These are phyloP conservation scores for Fennellomyces sp. DNA, from an alignment of 371 early-diverging fungal genomes.

Conservation along the genomic window DNA sequence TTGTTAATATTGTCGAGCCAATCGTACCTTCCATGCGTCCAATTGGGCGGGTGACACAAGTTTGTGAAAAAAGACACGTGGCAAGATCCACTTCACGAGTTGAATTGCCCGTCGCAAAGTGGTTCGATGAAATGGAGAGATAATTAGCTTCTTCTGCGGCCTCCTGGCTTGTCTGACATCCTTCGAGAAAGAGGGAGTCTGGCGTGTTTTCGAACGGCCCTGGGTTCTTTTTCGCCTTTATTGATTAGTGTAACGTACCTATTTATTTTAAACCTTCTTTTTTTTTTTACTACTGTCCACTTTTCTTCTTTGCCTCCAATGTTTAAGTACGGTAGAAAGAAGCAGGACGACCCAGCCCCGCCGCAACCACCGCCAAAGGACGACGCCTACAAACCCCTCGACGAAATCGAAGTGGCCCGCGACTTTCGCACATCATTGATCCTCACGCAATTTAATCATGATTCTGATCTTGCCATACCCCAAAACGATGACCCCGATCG, in stretches of 20 bases:
- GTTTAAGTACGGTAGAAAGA: background rate
- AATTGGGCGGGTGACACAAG: background rate
- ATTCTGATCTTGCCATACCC: background rate
- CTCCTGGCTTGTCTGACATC: background rate
- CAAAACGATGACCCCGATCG: background rate
- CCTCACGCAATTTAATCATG: slow-evolving; percentile 33
- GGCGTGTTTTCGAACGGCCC: too few relatives aligned
- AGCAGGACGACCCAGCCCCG: background rate
- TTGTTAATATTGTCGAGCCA: background rate
- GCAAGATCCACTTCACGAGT: background rate
- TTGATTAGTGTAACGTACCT: slow-evolving; percentile 1
- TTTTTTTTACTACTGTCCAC: background rate
- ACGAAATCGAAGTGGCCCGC: slow-evolving; percentile 35
- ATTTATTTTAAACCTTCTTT: background rate
- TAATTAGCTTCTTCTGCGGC: background rate
- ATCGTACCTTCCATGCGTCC: background rate
- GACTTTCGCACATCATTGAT: slow-evolving; percentile 54
- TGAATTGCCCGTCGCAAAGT: background rate
- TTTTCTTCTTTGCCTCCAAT: background rate
- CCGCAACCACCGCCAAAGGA: background rate
- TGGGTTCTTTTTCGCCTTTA: background rate
- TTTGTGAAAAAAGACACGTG: background rate
- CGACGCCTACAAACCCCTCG: slow-evolving; percentile 19
- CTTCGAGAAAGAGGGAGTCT: too few relatives aligned
- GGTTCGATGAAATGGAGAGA: background rate